Conservation (phyloP, 2,329 filamentous ascomycete species). For the Colletotrichum limetticola region DNA sequence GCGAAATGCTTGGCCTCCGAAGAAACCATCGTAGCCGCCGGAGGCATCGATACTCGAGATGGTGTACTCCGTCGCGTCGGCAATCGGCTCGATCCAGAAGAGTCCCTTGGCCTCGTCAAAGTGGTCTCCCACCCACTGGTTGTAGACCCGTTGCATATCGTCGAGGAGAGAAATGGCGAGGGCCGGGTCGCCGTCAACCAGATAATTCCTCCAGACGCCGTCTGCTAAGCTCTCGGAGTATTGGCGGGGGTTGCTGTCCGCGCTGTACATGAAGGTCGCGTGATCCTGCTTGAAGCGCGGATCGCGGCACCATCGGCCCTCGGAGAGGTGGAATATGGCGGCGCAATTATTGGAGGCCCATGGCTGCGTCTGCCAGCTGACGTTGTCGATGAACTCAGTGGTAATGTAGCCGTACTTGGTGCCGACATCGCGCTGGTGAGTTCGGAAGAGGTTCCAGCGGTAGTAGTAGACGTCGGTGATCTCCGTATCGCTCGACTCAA, state of each 20-base stretch:
- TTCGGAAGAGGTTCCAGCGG: slow-evolving; percentile 52
- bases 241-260: slow-evolving; percentile 35
- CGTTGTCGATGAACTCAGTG: slow-evolving; percentile 56
- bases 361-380: slow-evolving; percentile 34
- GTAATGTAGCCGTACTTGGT: slow-evolving; percentile 53
- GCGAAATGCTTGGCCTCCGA: slow-evolving; percentile 53
- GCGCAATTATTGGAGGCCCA: slow-evolving; percentile 38
- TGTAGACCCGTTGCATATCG: slow-evolving; percentile 51
- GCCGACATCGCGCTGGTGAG: slow-evolving; percentile 52
- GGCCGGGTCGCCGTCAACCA: slow-evolving; percentile 49
- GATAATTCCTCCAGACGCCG: slow-evolving; percentile 39
- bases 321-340: slow-evolving; percentile 50
- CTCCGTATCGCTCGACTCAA: slow-evolving; percentile 30
- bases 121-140: slow-evolving; percentile 49
- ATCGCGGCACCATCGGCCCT: slow-evolving; percentile 53
- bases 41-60: slow-evolving; percentile 39
- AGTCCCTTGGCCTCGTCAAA: slow-evolving; percentile 48
- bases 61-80: slow-evolving; percentile 56
- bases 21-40: slow-evolving; percentile 40
- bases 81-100: slow-evolving; percentile 54
- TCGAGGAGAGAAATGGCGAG: slow-evolving; percentile 51
- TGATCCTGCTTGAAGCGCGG: slow-evolving; percentile 49
- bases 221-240: slow-evolving; percentile 31
- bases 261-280: slow-evolving; percentile 38
- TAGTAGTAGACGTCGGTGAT: slow-evolving; percentile 59